A percentile compares a stretch with the other conserved stretches of the same genome.
Evolutionary conservation across 768 basidiomycete genomes (phyloP).

Genomic region (Guyanaporus albipodus): DNA sequence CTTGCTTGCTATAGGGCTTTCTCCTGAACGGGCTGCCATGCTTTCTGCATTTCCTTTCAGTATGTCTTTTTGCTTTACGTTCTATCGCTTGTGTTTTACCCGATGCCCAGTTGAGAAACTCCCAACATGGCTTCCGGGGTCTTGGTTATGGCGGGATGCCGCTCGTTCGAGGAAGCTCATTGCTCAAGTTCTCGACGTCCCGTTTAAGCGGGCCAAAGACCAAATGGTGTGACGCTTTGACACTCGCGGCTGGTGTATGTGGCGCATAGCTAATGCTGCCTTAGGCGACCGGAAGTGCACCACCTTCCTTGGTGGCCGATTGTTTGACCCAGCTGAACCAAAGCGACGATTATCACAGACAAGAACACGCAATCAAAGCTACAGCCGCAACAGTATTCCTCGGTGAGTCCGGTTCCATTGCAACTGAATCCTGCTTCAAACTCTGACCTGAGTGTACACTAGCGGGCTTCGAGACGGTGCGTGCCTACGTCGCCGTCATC

Average conservation of each 20-base stretch:
- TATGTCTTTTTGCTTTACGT: conserved; percentile 3
- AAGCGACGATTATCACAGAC: conserved; percentile 10
- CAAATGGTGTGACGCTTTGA: conserved; percentile 18
- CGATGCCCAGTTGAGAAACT: conserved; percentile 15
- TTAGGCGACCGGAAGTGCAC: conserved; percentile 16
- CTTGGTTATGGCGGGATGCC: conserved; percentile 19
- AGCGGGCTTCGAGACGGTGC: conserved; percentile 27
- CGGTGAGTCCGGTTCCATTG: conserved; percentile 10
- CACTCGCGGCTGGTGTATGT: too few species aligned
- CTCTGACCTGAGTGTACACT: not conserved
- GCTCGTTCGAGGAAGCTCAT: conserved; percentile 10
- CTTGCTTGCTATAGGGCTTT: conserved; percentile 19
- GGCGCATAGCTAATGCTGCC: not conserved
- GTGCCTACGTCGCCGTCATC: not conserved
- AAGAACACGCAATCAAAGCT: conserved; percentile 26
- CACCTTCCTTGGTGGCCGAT: conserved; percentile 27
- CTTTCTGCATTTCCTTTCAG: conserved; percentile 23
- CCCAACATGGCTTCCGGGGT: conserved; percentile 25
- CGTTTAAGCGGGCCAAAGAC: conserved; percentile 24
- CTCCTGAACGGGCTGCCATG: conserved; percentile 18
- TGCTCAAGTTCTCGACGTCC: conserved; percentile 18
- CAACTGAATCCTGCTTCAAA: not conserved
- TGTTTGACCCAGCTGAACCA: conserved; percentile 17
- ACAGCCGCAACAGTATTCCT: conserved; percentile 24
- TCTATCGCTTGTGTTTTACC: not conserved